These are phyloP conservation scores for Phaeosphaeriaceae sp. DNA, from an alignment of 2,329 filamentous ascomycete genomes.

Conservation along the genomic window DNA sequence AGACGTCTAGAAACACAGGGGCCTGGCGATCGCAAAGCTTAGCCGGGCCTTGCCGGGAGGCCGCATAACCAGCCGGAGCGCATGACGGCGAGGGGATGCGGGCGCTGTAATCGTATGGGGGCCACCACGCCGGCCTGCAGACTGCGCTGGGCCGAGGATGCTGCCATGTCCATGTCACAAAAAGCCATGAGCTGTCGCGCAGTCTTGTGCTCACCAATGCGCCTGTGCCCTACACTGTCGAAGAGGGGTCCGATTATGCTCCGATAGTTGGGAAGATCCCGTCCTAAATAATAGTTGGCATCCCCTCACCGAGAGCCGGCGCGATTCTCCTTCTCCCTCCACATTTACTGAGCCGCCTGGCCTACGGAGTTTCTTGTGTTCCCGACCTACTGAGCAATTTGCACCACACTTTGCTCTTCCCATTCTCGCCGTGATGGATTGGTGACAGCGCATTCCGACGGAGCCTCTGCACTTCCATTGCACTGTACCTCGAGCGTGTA, in stretches of 20 bases:
- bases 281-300: background rate
- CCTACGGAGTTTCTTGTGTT: background rate
- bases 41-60: slow-evolving; percentile 10
- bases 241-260: slow-evolving; percentile 1
- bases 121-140: background rate
- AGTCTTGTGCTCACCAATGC: background rate
- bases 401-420: background rate
- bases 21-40: slow-evolving; percentile 19
- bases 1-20: background rate
- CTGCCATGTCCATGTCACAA: background rate
- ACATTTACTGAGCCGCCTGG: background rate
- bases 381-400: background rate
- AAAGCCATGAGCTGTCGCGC: background rate
- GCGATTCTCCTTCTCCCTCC: background rate
- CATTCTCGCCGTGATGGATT: slow-evolving; percentile 21
- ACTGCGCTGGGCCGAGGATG: background rate
- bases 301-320: background rate
- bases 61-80: background rate
- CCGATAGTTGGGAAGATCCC: background rate
- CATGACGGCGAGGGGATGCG: background rate
- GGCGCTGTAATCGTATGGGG: background rate
- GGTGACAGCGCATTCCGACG: slow-evolving; percentile 21
- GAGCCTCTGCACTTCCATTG: slow-evolving; percentile 24
- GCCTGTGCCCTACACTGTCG: background rate
- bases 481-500: background rate